Base-by-base conservation (phyloP, 228 moss, liverwort and hornwort species). In the Sphagnum magellanicum region DNA sequence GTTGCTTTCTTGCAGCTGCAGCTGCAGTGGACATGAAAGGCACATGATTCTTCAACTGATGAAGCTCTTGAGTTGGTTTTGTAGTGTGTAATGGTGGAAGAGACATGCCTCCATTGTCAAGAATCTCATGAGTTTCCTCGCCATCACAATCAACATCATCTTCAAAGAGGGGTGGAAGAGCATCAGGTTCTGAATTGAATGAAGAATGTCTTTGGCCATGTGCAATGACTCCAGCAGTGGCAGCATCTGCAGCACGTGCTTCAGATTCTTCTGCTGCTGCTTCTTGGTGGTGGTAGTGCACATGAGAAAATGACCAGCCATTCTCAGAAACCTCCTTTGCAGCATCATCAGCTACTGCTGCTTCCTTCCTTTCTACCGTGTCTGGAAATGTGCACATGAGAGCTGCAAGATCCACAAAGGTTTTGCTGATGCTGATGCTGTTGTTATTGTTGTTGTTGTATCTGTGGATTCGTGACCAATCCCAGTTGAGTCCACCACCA, bases 401-500 rank as follows among this genome's bases (percentile, higher is more conserved):
- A 61, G 86, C 90, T 12, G 87, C 82, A 4, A 93, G 64, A 67
- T 90, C 88, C 67, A 84, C 65, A 60, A 84, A 85, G 2, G 75
- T 75, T 69, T 72, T 82, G n/a, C 87, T 92, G 61, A 74, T 82
- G n/a, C 87, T 92, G 61, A 74, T 32, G 32, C 32, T 32, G 32
- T 32, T 32, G 32, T 32, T 32, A 32, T 32, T 32, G 32, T 32
- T 32, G 32, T 32, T 32, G 32, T 32, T 83, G 58, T 88, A 78
- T 66, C 87, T 90, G 75, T 85, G 89, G n/a, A 85, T 78, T 64
- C 81, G 75, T 4, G 86, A 80, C 88, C 81, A 85, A 60, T 91
- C 83, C 90, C 91, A 90, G 0, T 84, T 80, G n/a, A 89, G 74
- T 51, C 91, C 89, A 69, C 84, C 84, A 4, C 88, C 89, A 60